Evolutionary conservation across 2,329 filamentous ascomycete genomes (phyloP), one percentile per base, ranked within the genome.

Genomic region (Aspergillus clavatus): DNA sequence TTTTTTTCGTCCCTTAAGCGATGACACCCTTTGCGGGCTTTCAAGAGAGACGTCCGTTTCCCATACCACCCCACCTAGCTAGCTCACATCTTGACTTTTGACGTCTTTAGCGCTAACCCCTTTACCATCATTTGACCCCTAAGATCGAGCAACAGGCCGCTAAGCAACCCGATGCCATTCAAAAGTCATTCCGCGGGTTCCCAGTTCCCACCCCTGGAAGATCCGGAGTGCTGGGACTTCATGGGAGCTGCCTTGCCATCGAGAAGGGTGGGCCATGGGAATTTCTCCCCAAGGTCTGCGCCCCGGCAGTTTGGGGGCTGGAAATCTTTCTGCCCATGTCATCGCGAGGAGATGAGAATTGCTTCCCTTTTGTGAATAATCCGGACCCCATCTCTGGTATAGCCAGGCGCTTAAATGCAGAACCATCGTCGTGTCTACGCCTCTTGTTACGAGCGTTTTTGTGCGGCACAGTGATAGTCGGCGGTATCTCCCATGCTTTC

Each of bases 381-480:
- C 46, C 51, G 50, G 55, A 54, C 55, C 56, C 56, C 45, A 53
- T 53, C 43, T 50, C 57, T 50, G 53, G 54, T 43, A 55, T 56
- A 51, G 46, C 44, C 51, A 57, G 59, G 63, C 64, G 64, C 64
- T 67, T 67, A 66, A 65, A 62, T 60, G 60, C 58, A 64, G 60
- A 57, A 46, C 54, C 53, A 55, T 61, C 56, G 50, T 64, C 53
- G 52, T 61, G 52, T 53, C 56, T 59, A 49, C 51, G 53, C 50
- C 55, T 58, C 49, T 54, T 26, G 50, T 51, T 56, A 47, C 38
- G 48, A 55, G 52, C 52, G 42, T 49, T 51, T 51, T 51, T 48
- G 46, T 61, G 62, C 61, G 57, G 58, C 56, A 61, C 57, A 56
- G 58, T 47, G 42, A 53, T 56, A 48, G 52, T 54, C 50, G 55